Evolutionary conservation across 257 asterid species (phyloP), one percentile per base, ranked within the genome.

Genomic region (Ocimum tenuiflorum): DNA sequence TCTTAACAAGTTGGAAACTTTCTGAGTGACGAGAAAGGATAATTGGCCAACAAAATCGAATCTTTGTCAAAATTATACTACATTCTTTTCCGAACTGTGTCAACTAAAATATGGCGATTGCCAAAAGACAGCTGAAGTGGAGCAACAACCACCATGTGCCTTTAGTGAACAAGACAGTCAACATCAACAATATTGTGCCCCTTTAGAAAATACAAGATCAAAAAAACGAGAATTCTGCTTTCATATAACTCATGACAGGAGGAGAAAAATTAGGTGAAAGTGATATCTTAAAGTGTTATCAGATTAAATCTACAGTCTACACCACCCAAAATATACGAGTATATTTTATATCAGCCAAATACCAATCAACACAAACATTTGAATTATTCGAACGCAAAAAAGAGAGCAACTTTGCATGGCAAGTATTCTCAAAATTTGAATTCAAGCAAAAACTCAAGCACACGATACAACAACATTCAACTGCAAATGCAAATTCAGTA

Each of bases 41-140:
- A 59, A 63, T 18, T 48, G 59, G 24, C 69, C 67, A 73, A 50
- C 62, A 67, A 53, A 51, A 53, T 48, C 20, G 41, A 22, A 33
- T 14, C 24, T 47, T 15, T 1, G 42, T 36, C 46, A 17, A 65
- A 42, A 46, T 31, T 52, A 48, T 14, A 55, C 23, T 41, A 53
- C 24, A 33, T 33, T 36, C 12, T 20, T 36, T 57, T 69, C 53
- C n/a, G 4, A 7, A 53, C 54, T 19, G 14, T 38, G 13, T 38
- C 29, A 8, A 8, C 27, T 58, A 62, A 47, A 66, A 52, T n/a
- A 45, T 29, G 4, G 0, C 10, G 42, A 50, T 6, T 19, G 42
- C 56, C 8, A 27, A 41, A 39, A 11, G 11, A 42, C 46, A 27
- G n/a, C 17, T 3, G 13, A 65, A 10, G 24, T 8, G 10, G 24